Evolutionary conservation across 371 early-diverging fungal species (phyloP).

Genomic region (Nematocida ironsii): DNA sequence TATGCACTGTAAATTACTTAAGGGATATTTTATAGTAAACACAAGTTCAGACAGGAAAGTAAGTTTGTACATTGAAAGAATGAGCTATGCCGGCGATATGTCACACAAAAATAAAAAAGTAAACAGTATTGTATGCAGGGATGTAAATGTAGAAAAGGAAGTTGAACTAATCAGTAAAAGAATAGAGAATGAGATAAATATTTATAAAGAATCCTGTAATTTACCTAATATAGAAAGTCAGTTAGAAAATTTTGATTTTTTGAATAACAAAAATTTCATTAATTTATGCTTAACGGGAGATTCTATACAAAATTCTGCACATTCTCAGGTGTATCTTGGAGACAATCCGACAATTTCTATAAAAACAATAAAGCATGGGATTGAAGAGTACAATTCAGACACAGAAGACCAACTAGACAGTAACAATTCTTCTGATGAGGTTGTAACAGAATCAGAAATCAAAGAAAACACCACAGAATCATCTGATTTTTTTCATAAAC

Average conservation of each 20-base stretch:
- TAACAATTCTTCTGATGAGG: background rate
- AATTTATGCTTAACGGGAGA: background rate
- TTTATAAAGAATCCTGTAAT: background rate
- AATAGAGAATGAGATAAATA: background rate
- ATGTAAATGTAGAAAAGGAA: conserved; percentile 12
- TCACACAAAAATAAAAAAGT: background rate
- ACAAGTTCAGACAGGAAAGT: background rate
- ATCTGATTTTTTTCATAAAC: background rate
- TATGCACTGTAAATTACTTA: background rate
- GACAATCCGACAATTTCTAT: background rate
- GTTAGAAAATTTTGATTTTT: background rate
- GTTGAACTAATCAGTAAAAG: background rate
- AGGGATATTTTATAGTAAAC: conserved; percentile 21
- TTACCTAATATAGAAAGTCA: background rate
- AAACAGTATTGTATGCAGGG: too few relatives aligned
- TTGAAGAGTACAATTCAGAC: background rate
- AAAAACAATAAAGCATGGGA: background rate
- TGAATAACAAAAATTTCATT: background rate
- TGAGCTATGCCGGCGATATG: background rate
- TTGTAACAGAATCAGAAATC: background rate
- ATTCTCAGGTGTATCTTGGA: conserved; percentile 10
- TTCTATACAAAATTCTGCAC: background rate
- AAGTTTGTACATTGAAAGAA: conserved; percentile 11
- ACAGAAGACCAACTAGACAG: background rate
- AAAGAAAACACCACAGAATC: background rate